These are phyloP conservation scores for Yarrowia sp. DNA, from an alignment of 805 yeast genomes.

Conservation along the genomic window DNA sequence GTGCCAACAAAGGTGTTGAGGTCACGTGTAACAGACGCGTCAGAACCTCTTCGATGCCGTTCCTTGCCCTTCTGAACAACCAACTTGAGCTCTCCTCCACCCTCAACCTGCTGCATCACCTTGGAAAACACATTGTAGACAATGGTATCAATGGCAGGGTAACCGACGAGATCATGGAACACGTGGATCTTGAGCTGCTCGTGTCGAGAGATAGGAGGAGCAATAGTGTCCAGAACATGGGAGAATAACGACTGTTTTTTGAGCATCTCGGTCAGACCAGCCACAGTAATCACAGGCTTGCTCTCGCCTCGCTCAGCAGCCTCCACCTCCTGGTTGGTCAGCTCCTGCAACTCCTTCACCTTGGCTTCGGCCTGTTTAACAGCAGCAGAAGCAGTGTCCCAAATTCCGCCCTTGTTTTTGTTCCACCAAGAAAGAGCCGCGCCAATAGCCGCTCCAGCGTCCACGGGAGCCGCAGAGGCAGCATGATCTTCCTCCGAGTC, in stretches of 20 bases:
- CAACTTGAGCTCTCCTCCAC: conserved; percentile 57
- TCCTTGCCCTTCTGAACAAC: conserved; percentile 49
- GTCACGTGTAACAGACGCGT: conserved; percentile 42
- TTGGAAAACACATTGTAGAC: conserved; percentile 52
- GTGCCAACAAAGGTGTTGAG: conserved; percentile 76
- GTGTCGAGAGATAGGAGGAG: conserved; percentile 46
- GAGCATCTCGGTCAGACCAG: conserved; percentile 33
- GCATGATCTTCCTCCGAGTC: background rate
- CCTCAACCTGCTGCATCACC: conserved; percentile 69
- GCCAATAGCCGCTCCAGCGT: conserved; percentile 37
- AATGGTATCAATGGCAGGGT: conserved; percentile 48
- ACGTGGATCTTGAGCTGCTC: conserved; percentile 46
- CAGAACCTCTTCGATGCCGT: conserved; percentile 41
- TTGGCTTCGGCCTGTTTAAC: conserved; percentile 45
- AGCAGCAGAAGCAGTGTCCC: conserved; percentile 44
- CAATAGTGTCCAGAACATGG: conserved; percentile 44
- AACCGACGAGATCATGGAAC: conserved; percentile 49
- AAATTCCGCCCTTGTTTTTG: conserved; percentile 41
- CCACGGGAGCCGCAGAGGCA: background rate
- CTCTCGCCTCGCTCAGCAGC: conserved; percentile 26
- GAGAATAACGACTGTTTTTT: conserved; percentile 38
- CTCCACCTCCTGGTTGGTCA: conserved; percentile 34
- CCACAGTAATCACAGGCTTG: conserved; percentile 27
- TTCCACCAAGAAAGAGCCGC: conserved; percentile 42
- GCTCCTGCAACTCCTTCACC: conserved; percentile 41